Percentiles rank a stretch among this genome's conserved stretches.
phyloP scores from a whole-genome alignment of 305 asterid genomes.

The Fraxinus nigra region DNA sequence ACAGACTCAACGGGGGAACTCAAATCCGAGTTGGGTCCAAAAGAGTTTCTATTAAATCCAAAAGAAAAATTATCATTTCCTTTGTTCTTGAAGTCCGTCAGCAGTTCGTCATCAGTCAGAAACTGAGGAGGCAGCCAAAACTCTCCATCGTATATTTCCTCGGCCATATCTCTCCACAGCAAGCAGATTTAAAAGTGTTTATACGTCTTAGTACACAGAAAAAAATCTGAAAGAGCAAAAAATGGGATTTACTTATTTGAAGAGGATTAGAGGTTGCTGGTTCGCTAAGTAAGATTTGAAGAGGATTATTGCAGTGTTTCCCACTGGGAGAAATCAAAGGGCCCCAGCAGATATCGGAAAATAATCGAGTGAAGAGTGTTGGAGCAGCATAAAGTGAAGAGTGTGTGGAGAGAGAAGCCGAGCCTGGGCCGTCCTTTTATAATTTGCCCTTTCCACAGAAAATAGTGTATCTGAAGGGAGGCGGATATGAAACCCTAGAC shows the following conservation, averaged over 20 bases:
- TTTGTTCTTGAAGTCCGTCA: constrained; percentile 20
- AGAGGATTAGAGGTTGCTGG: constrained; percentile 14
- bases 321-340: background rate
- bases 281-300: constrained; percentile 10
- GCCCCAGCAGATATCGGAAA: constrained; percentile 8
- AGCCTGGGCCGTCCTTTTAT: background rate
- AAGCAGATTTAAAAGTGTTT: background rate
- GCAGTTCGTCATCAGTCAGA: constrained; percentile 32
- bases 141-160: constrained; percentile 28
- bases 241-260: background rate
- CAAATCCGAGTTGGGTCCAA: constrained; percentile 26
- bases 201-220: background rate
- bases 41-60: constrained; percentile 16
- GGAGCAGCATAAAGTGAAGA: background rate
- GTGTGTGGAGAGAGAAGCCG: background rate
- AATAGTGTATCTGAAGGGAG: background rate
- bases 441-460: background rate
- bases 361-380: background rate
- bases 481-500: background rate
- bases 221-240: background rate
- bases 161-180: constrained; percentile 24
- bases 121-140: constrained; percentile 46
- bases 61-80: background rate
- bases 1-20: constrained; percentile 39
- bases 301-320: background rate